phyloP scores from a whole-genome alignment of 2,329 filamentous ascomycete genomes.

The Podosphaera fusca region DNA sequence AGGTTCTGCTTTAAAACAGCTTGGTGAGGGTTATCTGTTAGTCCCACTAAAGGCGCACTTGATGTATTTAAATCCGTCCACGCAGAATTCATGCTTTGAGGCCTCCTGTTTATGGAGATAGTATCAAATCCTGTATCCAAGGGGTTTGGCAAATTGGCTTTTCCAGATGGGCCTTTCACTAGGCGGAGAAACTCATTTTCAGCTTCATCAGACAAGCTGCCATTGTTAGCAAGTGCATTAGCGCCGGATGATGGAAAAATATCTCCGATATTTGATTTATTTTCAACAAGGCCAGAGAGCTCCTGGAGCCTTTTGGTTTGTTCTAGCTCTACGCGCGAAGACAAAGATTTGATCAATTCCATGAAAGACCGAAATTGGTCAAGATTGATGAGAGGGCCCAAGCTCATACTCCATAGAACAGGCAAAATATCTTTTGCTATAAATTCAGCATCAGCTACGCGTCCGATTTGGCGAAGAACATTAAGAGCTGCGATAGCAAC shows the following conservation, averaged over 20 bases:
- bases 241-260: constrained; percentile 52
- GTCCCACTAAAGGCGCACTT: constrained; percentile 7
- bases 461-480: constrained; percentile 65
- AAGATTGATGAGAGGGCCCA: constrained; percentile 72
- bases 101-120: constrained; percentile 19
- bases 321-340: constrained; percentile 62
- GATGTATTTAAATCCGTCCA: constrained; percentile 37
- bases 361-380: constrained; percentile 80
- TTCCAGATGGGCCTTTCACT: constrained; percentile 45
- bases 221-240: constrained; percentile 28
- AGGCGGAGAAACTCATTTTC: constrained; percentile 70
- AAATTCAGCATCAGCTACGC: constrained; percentile 68
- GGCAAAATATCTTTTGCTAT: constrained; percentile 79
- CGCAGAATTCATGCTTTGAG: constrained; percentile 23
- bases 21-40: constrained; percentile 21
- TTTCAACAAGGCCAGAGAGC: constrained; percentile 36
- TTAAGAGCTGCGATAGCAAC: constrained; percentile 87
- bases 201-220: constrained; percentile 35
- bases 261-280: constrained; percentile 28
- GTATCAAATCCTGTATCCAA: constrained; percentile 30
- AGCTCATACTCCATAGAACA: constrained; percentile 71
- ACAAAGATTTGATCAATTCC: constrained; percentile 62
- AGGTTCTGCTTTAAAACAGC: constrained; percentile 32
- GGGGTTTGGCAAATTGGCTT: constrained; percentile 16
- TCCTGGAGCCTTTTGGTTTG: constrained; percentile 77